Evolutionary conservation across 257 asterid genomes (phyloP).

Genomic region (Lavandula angustifolia): DNA sequence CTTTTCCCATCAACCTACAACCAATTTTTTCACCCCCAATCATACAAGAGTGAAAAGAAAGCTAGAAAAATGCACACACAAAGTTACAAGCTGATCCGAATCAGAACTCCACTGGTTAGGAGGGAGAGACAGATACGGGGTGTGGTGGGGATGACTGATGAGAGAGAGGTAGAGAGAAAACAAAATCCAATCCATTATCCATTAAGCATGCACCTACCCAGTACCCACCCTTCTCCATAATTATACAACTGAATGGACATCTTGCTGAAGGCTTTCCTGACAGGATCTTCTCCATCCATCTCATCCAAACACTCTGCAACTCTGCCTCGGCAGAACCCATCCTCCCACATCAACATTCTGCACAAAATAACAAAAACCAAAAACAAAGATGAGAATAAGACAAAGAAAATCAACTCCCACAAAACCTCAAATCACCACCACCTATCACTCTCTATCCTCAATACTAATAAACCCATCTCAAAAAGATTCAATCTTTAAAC

Average conservation of each 20-base stretch:
- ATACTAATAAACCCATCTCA: background rate
- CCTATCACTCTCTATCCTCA: conserved; percentile 26
- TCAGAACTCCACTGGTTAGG: conserved; percentile 23
- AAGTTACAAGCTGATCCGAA: conserved; percentile 23
- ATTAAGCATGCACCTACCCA: conserved; percentile 78
- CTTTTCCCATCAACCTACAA: conserved; percentile 99
- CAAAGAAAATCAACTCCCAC: conserved; percentile 12
- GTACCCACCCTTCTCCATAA: conserved; percentile 99
- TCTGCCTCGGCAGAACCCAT: conserved; percentile 97
- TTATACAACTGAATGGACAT: conserved; percentile 98
- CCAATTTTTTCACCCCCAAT: conserved; percentile 44
- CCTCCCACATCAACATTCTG: conserved; percentile 99
- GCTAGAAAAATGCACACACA: conserved; percentile 22
- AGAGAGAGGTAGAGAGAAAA: conserved; percentile 38
- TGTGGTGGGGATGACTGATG: background rate
- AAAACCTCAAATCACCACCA: conserved; percentile 26
- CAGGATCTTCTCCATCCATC: conserved; percentile 87
- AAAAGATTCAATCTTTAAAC: conserved; percentile 1
- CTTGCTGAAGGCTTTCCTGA: conserved; percentile 97
- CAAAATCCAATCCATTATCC: conserved; percentile 40
- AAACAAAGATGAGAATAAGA: conserved; percentile 12
- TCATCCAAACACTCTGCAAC: conserved; percentile 74
- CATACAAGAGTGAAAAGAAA: conserved; percentile 22
- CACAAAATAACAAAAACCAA: conserved; percentile 24
- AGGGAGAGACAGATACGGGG: conserved; percentile 39